Evolutionary conservation across 495 filamentous ascomycete species (phyloP), one percentile per base, ranked within the genome.

Genomic region (Friedmanniomyces simplex): DNA sequence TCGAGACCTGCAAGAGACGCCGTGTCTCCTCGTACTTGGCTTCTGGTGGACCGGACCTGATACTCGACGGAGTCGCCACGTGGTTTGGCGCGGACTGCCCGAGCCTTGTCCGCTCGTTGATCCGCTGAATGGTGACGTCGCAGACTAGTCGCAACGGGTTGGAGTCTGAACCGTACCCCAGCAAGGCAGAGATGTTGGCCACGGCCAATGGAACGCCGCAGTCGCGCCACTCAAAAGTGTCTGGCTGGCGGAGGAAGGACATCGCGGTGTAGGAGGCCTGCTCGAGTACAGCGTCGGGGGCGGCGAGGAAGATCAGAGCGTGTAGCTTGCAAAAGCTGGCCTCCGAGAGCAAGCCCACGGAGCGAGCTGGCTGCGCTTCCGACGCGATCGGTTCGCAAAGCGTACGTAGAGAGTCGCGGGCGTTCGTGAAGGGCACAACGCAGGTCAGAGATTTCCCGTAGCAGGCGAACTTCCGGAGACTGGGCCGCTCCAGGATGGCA

Each of bases 401-500:
- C 1, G 85, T 85, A 64, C 79, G 69, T 52, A 91, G 82, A 52
- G 83, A 87, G 51, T 88, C 84, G 11, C 79, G 74, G 11, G 87
- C 81, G 46, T 68, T 71, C 6, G 60, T n/a, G 50, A 72, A 73
- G 1, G 69, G 69, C 26, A 64, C 56, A n/a, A 68, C 64, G 52
- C 67, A 68, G 1, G 68, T 69, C 18, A 73, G 54, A 14, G 69
- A 67, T 46, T 65, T 63, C 0, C 61, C 57, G 66, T 93, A 95
- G 61, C 83, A 85, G 58, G 83, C 90, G 0, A 94, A 69, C 66
- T 94, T 88, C 60, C 85, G 82, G 0, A 89, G 62, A 63, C 88
- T 85, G 0, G 87, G 87, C 13, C 87, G 75, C 13, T 89, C 84
- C 16, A 94, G 71, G 16, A 94, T 89, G 0, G 86, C 90, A 6